Conservation (phyloP, 495 filamentous ascomycete genomes). For the Paragyromitra xinjiangensis region DNA sequence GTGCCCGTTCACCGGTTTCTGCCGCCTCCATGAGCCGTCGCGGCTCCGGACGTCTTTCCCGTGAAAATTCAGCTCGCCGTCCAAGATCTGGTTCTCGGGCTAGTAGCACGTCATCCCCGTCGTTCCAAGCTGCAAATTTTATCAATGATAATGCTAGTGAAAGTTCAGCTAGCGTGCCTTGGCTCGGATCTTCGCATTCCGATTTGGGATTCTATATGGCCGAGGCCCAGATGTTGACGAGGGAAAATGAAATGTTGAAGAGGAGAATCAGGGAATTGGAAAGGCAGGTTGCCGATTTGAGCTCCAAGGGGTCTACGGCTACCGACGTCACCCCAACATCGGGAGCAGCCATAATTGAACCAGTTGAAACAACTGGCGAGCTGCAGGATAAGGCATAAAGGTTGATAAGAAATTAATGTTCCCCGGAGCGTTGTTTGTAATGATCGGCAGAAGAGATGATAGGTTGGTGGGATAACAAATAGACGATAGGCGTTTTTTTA, state of each 20-base stretch:
- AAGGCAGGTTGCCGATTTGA: constrained; percentile 60
- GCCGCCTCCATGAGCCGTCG: constrained; percentile 55
- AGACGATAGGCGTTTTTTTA: constrained; percentile 45
- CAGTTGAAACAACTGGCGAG: background rate
- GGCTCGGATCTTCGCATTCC: constrained; percentile 64
- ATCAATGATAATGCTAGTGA: constrained; percentile 50
- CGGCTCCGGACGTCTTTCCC: constrained; percentile 48
- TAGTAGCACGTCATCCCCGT: constrained; percentile 66
- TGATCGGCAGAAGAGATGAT: background rate
- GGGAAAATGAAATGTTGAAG: constrained; percentile 94
- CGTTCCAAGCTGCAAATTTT: constrained; percentile 56
- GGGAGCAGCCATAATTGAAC: constrained; percentile 12
- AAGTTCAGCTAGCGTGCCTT: constrained; percentile 61
- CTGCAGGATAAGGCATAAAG: constrained; percentile 23
- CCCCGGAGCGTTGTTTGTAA: constrained; percentile 13
- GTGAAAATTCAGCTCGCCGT: constrained; percentile 49
- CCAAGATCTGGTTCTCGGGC: constrained; percentile 60
- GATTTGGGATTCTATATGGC: constrained; percentile 91
- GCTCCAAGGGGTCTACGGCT: constrained; percentile 40
- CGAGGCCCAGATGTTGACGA: constrained; percentile 82
- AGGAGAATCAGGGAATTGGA: constrained; percentile 84
- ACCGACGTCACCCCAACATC: constrained; percentile 30
- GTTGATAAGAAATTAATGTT: background rate
- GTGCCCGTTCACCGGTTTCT: constrained; percentile 63
- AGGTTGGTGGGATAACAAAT: constrained; percentile 24